Evolutionary conservation across 768 basidiomycete genomes (phyloP).

Genomic region (Psilocybe sp.): DNA sequence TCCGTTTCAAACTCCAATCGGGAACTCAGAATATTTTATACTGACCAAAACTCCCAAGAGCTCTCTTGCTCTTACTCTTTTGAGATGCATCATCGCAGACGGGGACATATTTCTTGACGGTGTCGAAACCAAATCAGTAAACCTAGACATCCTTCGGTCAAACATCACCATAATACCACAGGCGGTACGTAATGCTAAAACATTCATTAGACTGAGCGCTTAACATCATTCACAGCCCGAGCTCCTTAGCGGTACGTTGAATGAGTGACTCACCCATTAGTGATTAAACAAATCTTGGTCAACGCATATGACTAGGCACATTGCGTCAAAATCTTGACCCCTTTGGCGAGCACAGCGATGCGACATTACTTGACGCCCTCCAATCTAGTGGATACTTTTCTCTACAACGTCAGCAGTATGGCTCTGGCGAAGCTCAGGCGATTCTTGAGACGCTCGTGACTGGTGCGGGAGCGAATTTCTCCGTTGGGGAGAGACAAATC

Average conservation of each 20-base stretch:
- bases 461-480: slow-evolving; percentile 65
- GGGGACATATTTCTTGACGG: too few species aligned
- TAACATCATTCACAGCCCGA: background rate
- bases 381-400: background rate
- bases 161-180: background rate
- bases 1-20: background rate
- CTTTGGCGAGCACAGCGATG: slow-evolving; percentile 2
- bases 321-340: slow-evolving; percentile 4
- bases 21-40: too few species aligned
- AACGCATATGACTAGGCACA: background rate
- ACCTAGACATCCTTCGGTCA: too few species aligned
- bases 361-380: background rate
- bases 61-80: background rate
- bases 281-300: too few species aligned
- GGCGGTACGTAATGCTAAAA: background rate
- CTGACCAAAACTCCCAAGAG: too few species aligned
- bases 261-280: too few species aligned
- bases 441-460: slow-evolving; percentile 41
- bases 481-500: slow-evolving; percentile 71
- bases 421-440: slow-evolving; percentile 41
- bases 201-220: background rate
- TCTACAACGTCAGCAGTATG: background rate
- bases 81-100: background rate
- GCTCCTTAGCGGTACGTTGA: background rate
- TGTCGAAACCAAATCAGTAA: too few species aligned